These are phyloP conservation scores for Diphasiastrum complanatum DNA, from an alignment of 83 land plant genomes.

Conservation along the genomic window DNA sequence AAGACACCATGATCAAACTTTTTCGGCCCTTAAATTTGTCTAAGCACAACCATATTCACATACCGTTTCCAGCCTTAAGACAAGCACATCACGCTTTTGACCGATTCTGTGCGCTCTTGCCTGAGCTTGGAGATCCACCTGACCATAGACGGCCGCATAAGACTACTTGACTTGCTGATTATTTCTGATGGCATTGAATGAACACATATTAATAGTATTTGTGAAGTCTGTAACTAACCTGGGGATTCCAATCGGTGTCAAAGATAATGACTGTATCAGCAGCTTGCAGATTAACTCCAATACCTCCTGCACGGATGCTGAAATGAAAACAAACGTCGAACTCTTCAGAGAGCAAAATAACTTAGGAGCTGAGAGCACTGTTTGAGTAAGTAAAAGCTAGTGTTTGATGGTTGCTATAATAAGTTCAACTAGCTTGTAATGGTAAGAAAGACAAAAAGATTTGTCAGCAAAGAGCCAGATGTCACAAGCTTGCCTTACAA, in stretches of 20 bases:
- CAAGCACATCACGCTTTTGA: slow-evolving; percentile 96
- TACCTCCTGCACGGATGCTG: slow-evolving; percentile 99
- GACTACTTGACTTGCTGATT: neutral
- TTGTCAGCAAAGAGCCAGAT: too few relatives aligned
- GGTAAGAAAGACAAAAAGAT: too few relatives aligned
- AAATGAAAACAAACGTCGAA: slow-evolving; percentile 1
- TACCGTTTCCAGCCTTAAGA: slow-evolving; percentile 95
- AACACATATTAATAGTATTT: neutral
- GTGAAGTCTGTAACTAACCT: slow-evolving; percentile 44
- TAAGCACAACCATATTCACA: too few relatives aligned
- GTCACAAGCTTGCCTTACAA: too few relatives aligned
- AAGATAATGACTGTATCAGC: slow-evolving; percentile 99
- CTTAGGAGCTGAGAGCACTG: too few relatives aligned
- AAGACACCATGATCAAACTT: too few relatives aligned
- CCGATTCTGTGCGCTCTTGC: slow-evolving; percentile 99
- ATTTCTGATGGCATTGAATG: neutral
- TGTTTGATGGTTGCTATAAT: too few relatives aligned
- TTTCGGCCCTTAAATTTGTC: too few relatives aligned
- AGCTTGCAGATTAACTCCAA: slow-evolving; percentile 98
- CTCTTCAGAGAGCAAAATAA: too few relatives aligned
- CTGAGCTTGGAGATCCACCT: slow-evolving; percentile 99
- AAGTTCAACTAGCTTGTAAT: too few relatives aligned
- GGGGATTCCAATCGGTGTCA: slow-evolving; percentile 99
- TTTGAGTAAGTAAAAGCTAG: too few relatives aligned
- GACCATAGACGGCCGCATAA: slow-evolving; percentile 3